phyloP scores from a whole-genome alignment of 2,329 filamentous ascomycete species.

The Escovopsis sp. region DNA sequence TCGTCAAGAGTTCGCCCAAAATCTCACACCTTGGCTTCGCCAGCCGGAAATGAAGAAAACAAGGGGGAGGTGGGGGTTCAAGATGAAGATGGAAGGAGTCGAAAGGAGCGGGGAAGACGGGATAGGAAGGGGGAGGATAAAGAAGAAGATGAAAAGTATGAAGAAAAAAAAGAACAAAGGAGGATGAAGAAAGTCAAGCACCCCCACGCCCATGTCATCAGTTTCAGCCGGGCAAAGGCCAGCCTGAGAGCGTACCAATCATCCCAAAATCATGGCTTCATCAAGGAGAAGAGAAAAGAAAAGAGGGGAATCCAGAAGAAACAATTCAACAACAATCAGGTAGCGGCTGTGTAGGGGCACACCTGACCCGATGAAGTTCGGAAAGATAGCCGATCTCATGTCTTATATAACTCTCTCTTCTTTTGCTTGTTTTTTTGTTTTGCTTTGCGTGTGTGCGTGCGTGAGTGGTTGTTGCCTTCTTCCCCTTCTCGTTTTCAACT shows the following conservation, averaged over 20 bases:
- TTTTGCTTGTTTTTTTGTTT: not conserved
- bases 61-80: no score
- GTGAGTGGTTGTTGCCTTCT: not conserved
- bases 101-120: no score
- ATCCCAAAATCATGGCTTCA: slow-evolving; percentile 19
- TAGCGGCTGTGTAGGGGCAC: no score
- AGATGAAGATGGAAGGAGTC: no score
- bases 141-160: not conserved
- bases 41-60: slow-evolving; percentile 3
- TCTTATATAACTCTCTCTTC: no score
- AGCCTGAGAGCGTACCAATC: slow-evolving; percentile 2
- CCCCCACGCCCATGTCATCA: slow-evolving; percentile 3
- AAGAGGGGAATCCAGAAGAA: slow-evolving; percentile 13
- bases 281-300: slow-evolving; percentile 13
- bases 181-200: slow-evolving; percentile 4
- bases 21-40: slow-evolving; percentile 4
- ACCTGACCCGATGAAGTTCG: no score
- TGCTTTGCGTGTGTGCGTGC: not conserved
- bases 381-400: no score
- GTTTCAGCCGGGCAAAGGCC: slow-evolving; percentile 2
- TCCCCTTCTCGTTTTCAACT: slow-evolving; percentile 15
- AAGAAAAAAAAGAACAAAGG: no score
- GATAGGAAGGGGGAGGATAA: no score
- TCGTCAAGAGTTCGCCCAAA: not conserved
- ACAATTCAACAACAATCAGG: no score